Conservation (phyloP, 129 eudicot genomes). For the Mikania micrantha region DNA sequence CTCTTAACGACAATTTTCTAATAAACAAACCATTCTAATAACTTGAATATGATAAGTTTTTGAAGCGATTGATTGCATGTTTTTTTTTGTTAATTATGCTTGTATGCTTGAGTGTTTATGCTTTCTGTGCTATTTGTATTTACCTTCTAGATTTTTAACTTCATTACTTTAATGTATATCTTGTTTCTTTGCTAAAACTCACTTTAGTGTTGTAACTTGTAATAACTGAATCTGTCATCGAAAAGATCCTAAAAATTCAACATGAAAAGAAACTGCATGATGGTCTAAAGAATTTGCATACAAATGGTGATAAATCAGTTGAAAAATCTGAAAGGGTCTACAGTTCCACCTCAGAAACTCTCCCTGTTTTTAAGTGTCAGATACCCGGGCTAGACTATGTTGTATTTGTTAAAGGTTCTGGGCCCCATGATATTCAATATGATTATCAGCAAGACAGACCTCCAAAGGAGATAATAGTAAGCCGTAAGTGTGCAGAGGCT, state of each 20-base stretch:
- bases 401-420: conserved; percentile 78
- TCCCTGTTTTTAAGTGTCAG: conserved; percentile 54
- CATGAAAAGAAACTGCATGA: conserved; percentile 21
- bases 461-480: conserved; percentile 79
- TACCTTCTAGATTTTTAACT: not conserved
- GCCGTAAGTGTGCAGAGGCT: conserved; percentile 98
- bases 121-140: not conserved
- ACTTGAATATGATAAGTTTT: not conserved
- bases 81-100: conserved; percentile 5
- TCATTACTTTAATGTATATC: not conserved
- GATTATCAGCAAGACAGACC: conserved; percentile 46
- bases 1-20: not conserved
- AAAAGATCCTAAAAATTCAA: conserved; percentile 56
- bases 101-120: not conserved
- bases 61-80: not conserved
- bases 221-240: conserved; percentile 60
- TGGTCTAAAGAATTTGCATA: conserved; percentile 4
- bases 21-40: not conserved
- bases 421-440: conserved; percentile 74
- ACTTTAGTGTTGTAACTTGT: conserved; percentile 11
- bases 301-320: conserved; percentile 7
- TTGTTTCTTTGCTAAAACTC: not conserved
- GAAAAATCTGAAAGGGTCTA: conserved; percentile 17
- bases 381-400: conserved; percentile 88
- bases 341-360: conserved; percentile 7